These are phyloP conservation scores for Carallia pectinifolia DNA, from an alignment of 345 rosid genomes.

Conservation along the genomic window DNA sequence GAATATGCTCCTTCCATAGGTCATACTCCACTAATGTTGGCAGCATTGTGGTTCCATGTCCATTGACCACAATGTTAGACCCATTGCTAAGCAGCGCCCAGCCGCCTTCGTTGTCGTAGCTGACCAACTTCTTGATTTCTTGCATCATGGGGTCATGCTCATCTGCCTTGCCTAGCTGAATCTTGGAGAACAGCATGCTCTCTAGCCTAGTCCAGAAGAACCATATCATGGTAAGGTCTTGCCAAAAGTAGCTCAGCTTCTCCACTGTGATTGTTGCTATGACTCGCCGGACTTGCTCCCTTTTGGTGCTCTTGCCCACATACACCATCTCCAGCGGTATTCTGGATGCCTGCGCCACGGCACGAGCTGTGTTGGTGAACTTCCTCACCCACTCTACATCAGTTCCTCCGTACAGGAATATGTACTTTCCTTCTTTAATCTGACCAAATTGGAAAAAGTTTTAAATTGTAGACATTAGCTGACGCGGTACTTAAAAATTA, in stretches of 20 bases:
- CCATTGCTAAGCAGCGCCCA: conserved; percentile 84
- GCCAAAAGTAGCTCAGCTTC: conserved; percentile 61
- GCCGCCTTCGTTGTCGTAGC: conserved; percentile 76
- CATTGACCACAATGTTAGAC: conserved; percentile 48
- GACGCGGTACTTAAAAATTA: too few relatives aligned
- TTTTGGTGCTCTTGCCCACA: conserved; percentile 65
- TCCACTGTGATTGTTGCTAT: conserved; percentile 37
- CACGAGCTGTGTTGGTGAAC: conserved; percentile 55
- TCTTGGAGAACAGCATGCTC: conserved; percentile 87
- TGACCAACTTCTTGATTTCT: conserved; percentile 75
- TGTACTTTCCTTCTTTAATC: conserved; percentile 73
- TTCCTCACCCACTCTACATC: conserved; percentile 75
- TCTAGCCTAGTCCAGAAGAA: conserved; percentile 91
- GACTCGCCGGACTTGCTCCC: conserved; percentile 52
- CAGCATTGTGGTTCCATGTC: conserved; percentile 51
- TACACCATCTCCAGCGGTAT: conserved; percentile 77
- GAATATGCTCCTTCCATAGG: conserved; percentile 57
- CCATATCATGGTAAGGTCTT: conserved; percentile 71
- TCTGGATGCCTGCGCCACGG: conserved; percentile 48
- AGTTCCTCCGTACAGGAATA: conserved; percentile 86
- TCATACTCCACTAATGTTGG: conserved; percentile 57
- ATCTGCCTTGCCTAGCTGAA: conserved; percentile 68
- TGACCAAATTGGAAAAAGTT: conserved; percentile 21
- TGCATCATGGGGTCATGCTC: conserved; percentile 64
- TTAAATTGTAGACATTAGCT: too few relatives aligned